Percentiles rank a stretch among this genome's conserved stretches.
These are phyloP conservation scores for Amauroascus verrucosus DNA, from an alignment of 2,329 filamentous ascomycete species.

Conservation along the genomic window DNA sequence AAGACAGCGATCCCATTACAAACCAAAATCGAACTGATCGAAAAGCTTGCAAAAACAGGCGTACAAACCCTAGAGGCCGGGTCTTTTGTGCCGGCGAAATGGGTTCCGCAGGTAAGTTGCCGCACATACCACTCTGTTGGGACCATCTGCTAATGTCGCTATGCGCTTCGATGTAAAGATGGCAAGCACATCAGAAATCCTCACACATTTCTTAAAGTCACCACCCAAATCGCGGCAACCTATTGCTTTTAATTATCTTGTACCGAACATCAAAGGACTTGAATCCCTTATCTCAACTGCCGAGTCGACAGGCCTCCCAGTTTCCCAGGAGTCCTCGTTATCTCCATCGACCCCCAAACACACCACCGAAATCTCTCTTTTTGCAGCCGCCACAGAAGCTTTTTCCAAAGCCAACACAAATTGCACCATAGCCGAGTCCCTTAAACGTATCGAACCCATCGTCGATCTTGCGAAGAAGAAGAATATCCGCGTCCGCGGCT, in stretches of 20 bases:
- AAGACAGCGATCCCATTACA: constrained; percentile 39
- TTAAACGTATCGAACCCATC: constrained; percentile 49
- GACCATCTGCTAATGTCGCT: neutral
- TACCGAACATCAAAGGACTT: constrained; percentile 53
- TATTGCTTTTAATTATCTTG: constrained; percentile 56
- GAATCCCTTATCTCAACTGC: constrained; percentile 49
- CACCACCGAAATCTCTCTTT: constrained; percentile 50
- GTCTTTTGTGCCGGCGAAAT: constrained; percentile 46
- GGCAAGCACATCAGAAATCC: constrained; percentile 54
- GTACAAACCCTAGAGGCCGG: constrained; percentile 44
- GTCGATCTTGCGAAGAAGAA: constrained; percentile 46
- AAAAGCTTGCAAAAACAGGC: constrained; percentile 39
- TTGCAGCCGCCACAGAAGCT: constrained; percentile 54
- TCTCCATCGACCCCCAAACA: constrained; percentile 25
- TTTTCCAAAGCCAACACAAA: constrained; percentile 59
- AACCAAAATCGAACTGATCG: constrained; percentile 43
- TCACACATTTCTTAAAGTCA: constrained; percentile 43
- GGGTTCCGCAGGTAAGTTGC: constrained; percentile 42
- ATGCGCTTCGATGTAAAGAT: constrained; percentile 38
- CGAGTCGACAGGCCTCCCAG: constrained; percentile 31
- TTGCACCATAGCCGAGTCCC: constrained; percentile 52
- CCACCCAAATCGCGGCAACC: constrained; percentile 42
- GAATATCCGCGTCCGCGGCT: constrained; percentile 51
- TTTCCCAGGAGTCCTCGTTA: constrained; percentile 20
- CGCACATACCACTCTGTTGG: neutral